Conservation (phyloP, 2,329 filamentous ascomycete species). For the Gyromitra esculenta region DNA sequence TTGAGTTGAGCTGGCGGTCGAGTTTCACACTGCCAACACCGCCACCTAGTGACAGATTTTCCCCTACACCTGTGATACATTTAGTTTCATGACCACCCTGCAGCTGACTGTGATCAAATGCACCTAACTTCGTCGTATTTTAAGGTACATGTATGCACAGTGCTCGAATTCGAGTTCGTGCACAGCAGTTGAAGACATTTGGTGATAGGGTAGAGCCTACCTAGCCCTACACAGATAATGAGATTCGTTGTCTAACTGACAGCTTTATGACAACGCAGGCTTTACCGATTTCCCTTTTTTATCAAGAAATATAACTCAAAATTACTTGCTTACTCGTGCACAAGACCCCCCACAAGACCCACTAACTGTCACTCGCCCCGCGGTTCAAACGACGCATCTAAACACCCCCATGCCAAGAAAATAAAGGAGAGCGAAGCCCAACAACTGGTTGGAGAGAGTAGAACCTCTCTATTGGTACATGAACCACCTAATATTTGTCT, state of each 20-base stretch:
- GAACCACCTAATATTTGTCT: background rate
- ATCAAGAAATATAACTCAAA: background rate
- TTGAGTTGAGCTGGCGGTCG: too few relatives aligned
- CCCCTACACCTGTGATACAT: too few relatives aligned
- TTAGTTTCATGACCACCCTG: background rate
- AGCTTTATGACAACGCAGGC: too few relatives aligned
- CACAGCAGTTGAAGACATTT: too few relatives aligned
- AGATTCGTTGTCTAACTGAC: background rate
- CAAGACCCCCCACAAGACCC: background rate
- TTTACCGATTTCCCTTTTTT: too few relatives aligned
- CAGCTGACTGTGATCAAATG: background rate
- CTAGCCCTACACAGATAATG: background rate
- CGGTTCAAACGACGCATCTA: background rate
- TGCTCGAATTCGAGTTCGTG: background rate
- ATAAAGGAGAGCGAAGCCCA: background rate
- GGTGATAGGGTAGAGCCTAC: background rate
- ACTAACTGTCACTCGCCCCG: background rate
- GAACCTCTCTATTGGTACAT: background rate
- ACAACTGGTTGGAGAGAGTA: background rate
- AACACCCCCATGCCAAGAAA: background rate
- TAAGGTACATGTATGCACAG: background rate
- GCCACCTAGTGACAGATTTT: too few relatives aligned
- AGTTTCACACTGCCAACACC: too few relatives aligned
- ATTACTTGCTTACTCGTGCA: background rate
- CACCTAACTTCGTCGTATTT: background rate